Base-by-base conservation (phyloP, 2,329 filamentous ascomycete genomes). In the Ambrosiella cleistominuta region DNA sequence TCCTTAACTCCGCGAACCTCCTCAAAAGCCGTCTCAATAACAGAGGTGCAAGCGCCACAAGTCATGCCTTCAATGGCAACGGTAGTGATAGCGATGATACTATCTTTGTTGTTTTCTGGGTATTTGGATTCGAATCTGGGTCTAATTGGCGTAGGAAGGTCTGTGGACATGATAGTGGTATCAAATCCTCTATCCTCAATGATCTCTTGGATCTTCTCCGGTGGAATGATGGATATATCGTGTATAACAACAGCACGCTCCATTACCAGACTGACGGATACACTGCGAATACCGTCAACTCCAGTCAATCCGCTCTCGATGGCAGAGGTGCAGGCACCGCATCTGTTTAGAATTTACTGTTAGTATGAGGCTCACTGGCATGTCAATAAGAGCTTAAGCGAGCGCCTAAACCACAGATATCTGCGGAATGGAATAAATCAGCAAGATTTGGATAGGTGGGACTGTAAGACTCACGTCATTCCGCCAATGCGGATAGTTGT, bases 121-220 rank as follows among this genome's bases (percentile, higher is more conserved):
- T 57, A 54, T 52, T 50, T 55, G 36, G 59, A 54, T 7, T 44
- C 47, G 15, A 51, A 42, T 59, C 66, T 71, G 66, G 68, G 69
- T 27, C 72, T 68, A 47, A 73, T 70, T 6, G 78, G 75, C 15
- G 75, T 76, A 1, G 81, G 82, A 38, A 88, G 71, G 68, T 94
- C 86, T 15, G 88, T 89, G 3, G 86, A 81, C n/a, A 95, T 72
- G n/a, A 95, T 78, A 63, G 89, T 81, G 44, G 89, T 89, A 66
- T 95, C 91, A 68, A 97, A 97, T 0, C 90, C 90, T 61, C 88
- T 80, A 68, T 95, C 89, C 65, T 96, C 88, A 63, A 96, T 93
- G 40, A 86, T 88, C 63, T 95, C 88, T 67, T 80, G 81, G 61
- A 97, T 79, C 64, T 83, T 73, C 42, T 90, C 85, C 61, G 88